phyloP scores from a whole-genome alignment of 1,139 yeast species.

The Williopsis jadinii region DNA sequence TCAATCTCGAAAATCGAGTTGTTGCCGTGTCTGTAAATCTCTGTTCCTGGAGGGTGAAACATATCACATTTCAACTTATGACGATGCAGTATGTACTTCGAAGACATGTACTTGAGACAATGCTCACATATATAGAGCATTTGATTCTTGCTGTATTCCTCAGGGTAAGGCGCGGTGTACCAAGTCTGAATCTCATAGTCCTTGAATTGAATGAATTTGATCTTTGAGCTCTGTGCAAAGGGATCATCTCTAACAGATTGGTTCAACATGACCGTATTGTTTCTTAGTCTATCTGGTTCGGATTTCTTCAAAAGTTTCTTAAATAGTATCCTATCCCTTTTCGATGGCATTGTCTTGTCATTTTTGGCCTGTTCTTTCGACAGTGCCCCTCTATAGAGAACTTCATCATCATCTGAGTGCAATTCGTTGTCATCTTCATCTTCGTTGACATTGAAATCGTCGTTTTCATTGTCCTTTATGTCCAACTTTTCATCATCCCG shows the following conservation, averaged over 20 bases:
- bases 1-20: conserved; percentile 86
- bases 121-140: conserved; percentile 74
- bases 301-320: conserved; percentile 30
- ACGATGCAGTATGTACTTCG: conserved; percentile 59
- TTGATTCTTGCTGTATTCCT: conserved; percentile 61
- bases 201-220: conserved; percentile 57
- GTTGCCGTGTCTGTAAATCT: conserved; percentile 68
- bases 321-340: conserved; percentile 43
- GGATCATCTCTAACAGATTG: conserved; percentile 14
- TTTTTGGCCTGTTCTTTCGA: conserved; percentile 56
- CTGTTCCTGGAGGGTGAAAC: conserved; percentile 83
- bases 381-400: conserved; percentile 64
- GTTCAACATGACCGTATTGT: conserved; percentile 18
- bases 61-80: conserved; percentile 68
- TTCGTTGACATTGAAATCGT: conserved; percentile 21
- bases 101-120: conserved; percentile 76
- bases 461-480: conserved; percentile 17
- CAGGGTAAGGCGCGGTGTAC: conserved; percentile 93
- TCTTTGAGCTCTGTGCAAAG: conserved; percentile 32
- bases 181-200: conserved; percentile 76
- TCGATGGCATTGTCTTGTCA: conserved; percentile 51
- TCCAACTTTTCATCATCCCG: conserved; percentile 12
- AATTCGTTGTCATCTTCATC: conserved; percentile 7
- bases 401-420: conserved; percentile 26
- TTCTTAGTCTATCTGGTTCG: conserved; percentile 20